phyloP scores from a whole-genome alignment of 176 grass and related monocot species.

The Aegilops umbellulata region DNA sequence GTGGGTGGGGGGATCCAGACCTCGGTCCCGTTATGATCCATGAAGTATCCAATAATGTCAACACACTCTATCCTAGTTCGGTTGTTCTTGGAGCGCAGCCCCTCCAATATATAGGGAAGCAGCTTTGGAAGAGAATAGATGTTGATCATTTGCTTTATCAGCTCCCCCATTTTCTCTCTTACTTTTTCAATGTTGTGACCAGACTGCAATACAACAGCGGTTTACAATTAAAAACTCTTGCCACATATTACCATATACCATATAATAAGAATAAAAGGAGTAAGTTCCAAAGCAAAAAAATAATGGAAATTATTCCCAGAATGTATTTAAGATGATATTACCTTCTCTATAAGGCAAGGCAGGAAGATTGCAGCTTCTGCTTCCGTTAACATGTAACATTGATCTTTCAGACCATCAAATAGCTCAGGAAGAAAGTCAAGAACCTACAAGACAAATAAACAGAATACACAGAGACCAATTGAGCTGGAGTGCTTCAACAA shows the following conservation, averaged over 20 bases:
- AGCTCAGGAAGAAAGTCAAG: conserved; percentile 98
- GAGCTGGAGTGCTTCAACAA: neutral
- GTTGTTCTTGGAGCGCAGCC: conserved; percentile 95
- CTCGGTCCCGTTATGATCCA: conserved; percentile 88
- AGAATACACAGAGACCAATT: neutral
- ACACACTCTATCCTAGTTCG: conserved; percentile 95
- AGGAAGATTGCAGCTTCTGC: conserved; percentile 95
- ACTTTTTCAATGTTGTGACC: conserved; percentile 99
- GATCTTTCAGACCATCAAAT: conserved; percentile 85
- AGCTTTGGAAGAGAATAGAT: conserved; percentile 87
- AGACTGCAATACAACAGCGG: conserved; percentile 49
- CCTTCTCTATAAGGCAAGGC: conserved; percentile 93
- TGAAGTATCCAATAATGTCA: conserved; percentile 88
- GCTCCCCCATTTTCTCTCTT: conserved; percentile 88
- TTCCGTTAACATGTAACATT: conserved; percentile 85
- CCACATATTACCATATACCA: neutral
- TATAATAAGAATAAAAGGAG: neutral
- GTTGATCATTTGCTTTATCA: conserved; percentile 89
- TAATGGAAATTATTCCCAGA: neutral
- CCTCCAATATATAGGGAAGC: conserved; percentile 89
- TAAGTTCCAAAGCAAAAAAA: neutral
- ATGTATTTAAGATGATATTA: neutral
- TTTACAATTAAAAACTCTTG: neutral
- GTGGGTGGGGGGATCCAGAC: conserved; percentile 24
- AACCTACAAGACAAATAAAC: conserved; percentile 46